These are phyloP conservation scores for Cairneyella variabilis DNA, from an alignment of 495 filamentous ascomycete genomes.

Conservation along the genomic window DNA sequence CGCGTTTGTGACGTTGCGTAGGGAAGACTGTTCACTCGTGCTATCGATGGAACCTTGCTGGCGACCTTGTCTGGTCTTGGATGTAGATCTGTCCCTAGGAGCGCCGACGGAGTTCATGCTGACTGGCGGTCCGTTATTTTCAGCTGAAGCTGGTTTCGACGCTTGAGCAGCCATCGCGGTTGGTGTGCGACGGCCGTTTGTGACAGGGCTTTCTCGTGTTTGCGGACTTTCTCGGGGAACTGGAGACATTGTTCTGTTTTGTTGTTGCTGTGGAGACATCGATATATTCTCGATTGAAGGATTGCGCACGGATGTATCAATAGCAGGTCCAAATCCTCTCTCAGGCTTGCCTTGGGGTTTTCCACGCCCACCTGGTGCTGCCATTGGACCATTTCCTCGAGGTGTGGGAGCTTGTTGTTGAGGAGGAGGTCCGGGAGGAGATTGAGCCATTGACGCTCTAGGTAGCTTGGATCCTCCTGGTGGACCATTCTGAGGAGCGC, in stretches of 20 bases:
- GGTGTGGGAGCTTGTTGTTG: slow-evolving; percentile 82
- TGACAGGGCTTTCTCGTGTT: slow-evolving; percentile 30
- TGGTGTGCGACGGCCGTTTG: slow-evolving; percentile 61
- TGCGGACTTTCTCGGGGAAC: slow-evolving; percentile 15
- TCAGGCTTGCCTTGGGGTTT: slow-evolving; percentile 26
- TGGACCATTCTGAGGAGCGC: slow-evolving; percentile 38
- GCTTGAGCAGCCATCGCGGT: slow-evolving; percentile 33
- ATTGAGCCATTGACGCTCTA: slow-evolving; percentile 64
- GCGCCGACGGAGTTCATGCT: slow-evolving; percentile 10
- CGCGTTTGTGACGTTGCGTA: slow-evolving; percentile 34
- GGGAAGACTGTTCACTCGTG: slow-evolving; percentile 35
- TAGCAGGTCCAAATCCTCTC: slow-evolving; percentile 44
- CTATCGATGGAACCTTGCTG: slow-evolving; percentile 49
- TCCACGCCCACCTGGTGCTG: slow-evolving; percentile 13
- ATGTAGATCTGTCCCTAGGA: slow-evolving; percentile 19
- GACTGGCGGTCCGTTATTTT: slow-evolving; percentile 29
- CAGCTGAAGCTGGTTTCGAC: slow-evolving; percentile 19
- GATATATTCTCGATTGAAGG: slow-evolving; percentile 15
- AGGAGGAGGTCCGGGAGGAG: slow-evolving; percentile 79
- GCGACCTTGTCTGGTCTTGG: slow-evolving; percentile 32
- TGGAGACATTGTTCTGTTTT: slow-evolving; percentile 21
- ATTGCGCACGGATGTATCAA: slow-evolving; percentile 40
- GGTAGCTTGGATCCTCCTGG: slow-evolving; percentile 57
- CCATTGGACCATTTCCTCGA: slow-evolving; percentile 43
- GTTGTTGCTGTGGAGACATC: slow-evolving; percentile 6